Evolutionary conservation across 2,329 filamentous ascomycete genomes (phyloP).

Genomic region (Aschersonia sp.): DNA sequence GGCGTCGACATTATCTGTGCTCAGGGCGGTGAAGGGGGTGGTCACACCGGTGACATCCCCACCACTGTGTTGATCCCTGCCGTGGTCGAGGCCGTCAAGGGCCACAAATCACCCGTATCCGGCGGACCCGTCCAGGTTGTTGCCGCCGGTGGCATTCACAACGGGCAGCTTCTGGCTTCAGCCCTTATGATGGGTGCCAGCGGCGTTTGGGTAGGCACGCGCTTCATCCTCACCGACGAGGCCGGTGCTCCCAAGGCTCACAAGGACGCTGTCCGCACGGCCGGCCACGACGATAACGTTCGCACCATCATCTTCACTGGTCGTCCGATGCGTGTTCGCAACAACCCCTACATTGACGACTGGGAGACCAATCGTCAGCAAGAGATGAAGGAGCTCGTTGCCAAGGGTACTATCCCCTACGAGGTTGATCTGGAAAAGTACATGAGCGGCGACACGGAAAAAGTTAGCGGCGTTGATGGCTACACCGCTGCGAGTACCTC

Average conservation of each 20-base stretch:
- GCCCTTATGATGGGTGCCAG: conserved; percentile 83
- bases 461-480: conserved; percentile 27
- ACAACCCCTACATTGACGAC: conserved; percentile 84
- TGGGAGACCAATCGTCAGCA: conserved; percentile 85
- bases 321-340: conserved; percentile 82
- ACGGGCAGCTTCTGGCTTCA: conserved; percentile 78
- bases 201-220: conserved; percentile 92
- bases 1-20: conserved; percentile 96
- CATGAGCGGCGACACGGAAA: conserved; percentile 47
- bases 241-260: conserved; percentile 85
- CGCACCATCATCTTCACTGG: conserved; percentile 98
- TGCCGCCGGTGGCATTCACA: conserved; percentile 87
- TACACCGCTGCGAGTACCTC: conserved; percentile 49
- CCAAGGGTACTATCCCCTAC: conserved; percentile 82
- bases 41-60: conserved; percentile 88
- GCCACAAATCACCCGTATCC: conserved; percentile 74
- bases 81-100: conserved; percentile 67
- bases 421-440: conserved; percentile 88
- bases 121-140: conserved; percentile 81
- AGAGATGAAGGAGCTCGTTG: conserved; percentile 86
- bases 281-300: conserved; percentile 89
- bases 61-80: conserved; percentile 87
- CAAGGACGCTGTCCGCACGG: conserved; percentile 87
- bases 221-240: conserved; percentile 89
- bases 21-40: conserved; percentile 93